Conservation (phyloP, 352 stramenopile species). For the Pythium brachiatum region DNA sequence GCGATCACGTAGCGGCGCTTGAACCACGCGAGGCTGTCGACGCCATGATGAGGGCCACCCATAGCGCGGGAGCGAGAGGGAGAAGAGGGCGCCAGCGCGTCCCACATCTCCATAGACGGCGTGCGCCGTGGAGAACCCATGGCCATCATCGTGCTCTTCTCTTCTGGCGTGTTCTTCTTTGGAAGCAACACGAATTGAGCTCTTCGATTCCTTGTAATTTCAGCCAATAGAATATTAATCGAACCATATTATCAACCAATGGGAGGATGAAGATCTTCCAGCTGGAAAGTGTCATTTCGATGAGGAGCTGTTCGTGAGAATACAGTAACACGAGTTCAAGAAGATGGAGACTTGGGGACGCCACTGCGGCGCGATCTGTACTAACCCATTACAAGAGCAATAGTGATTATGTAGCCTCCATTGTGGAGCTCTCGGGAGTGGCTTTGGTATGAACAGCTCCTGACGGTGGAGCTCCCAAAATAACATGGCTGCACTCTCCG, state of each 20-base stretch:
- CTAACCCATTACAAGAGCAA: too few relatives aligned
- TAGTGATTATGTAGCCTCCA: too few relatives aligned
- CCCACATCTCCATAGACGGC: conserved; percentile 25
- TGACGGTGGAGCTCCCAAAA: background rate
- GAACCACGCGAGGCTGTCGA: conserved; percentile 14
- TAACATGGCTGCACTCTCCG: background rate
- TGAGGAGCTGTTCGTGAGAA: background rate
- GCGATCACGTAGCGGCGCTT: conserved; percentile 70
- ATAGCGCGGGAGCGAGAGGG: background rate
- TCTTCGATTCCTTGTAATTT: background rate
- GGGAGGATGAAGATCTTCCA: conserved; percentile 3
- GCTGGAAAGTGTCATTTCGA: too few relatives aligned
- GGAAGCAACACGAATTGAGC: background rate
- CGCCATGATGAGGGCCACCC: background rate
- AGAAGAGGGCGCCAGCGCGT: conserved; percentile 10
- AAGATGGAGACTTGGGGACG: background rate
- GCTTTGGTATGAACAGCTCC: background rate
- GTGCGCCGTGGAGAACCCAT: conserved; percentile 23
- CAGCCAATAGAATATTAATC: background rate
- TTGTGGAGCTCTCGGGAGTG: too few relatives aligned
- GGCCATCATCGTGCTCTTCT: conserved; percentile 19
- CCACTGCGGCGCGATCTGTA: too few relatives aligned
- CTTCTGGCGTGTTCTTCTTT: background rate
- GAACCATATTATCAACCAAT: conserved; percentile 12
- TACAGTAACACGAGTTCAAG: background rate